Evolutionary conservation across 208 protist species (phyloP).

Genomic region (Trypanosoma congolense): DNA sequence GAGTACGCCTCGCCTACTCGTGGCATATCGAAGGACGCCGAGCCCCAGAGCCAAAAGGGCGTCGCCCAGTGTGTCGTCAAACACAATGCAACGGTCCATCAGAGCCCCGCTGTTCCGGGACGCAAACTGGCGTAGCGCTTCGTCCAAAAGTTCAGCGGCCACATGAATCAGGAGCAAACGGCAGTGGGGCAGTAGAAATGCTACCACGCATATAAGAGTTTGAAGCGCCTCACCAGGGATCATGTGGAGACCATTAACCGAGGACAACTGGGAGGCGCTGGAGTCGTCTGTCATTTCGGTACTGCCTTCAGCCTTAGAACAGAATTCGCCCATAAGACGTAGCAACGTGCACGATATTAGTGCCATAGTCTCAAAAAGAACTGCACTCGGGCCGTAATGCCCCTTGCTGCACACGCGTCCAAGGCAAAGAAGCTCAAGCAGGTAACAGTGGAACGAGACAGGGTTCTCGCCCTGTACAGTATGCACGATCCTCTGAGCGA

Average conservation of each 20-base stretch:
- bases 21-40: conserved; percentile 6
- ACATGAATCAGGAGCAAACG: conserved; percentile 3
- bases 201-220: conserved; percentile 6
- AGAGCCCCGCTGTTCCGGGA: not conserved
- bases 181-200: conserved; percentile 18
- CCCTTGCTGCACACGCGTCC: conserved; percentile 9
- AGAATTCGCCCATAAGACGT: conserved; percentile 8
- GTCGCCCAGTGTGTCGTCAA: conserved; percentile 3
- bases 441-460: conserved; percentile 24
- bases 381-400: not conserved
- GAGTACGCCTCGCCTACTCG: not conserved
- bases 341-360: conserved; percentile 13
- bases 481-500: conserved; percentile 15
- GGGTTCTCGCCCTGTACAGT: conserved; percentile 4
- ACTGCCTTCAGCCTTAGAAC: not conserved
- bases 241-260: conserved; percentile 8
- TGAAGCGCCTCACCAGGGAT: conserved; percentile 8
- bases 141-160: conserved; percentile 13
- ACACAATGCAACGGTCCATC: not conserved
- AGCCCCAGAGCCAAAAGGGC: conserved; percentile 8
- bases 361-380: conserved; percentile 14
- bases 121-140: conserved; percentile 14
- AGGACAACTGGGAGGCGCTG: not conserved
- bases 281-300: not conserved
- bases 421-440: conserved; percentile 18